Conservation (phyloP, 352 stramenopile species). For the Globisporangium nunn region DNA sequence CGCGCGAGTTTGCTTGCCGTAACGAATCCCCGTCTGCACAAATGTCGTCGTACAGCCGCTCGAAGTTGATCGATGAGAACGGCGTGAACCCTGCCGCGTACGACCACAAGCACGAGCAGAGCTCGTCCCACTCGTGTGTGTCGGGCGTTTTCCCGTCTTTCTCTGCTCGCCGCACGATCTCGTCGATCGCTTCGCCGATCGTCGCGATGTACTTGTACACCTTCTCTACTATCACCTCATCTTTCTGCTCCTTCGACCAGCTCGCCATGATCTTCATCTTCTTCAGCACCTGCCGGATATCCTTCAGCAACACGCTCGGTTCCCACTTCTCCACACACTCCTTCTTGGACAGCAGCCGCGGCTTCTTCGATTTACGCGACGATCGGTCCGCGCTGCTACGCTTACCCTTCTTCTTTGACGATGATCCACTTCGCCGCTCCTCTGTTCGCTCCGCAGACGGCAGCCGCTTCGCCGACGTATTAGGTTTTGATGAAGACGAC, state of each 20-base stretch:
- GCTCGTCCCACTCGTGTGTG: conserved; percentile 53
- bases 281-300: conserved; percentile 76
- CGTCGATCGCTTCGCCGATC: conserved; percentile 75
- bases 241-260: conserved; percentile 76
- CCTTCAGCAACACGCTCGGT: conserved; percentile 61
- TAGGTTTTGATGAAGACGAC: conserved; percentile 2
- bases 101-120: conserved; percentile 73
- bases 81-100: conserved; percentile 72
- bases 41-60: conserved; percentile 85
- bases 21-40: conserved; percentile 59
- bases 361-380: conserved; percentile 10
- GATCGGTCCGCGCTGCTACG: conserved; percentile 5
- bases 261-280: conserved; percentile 84
- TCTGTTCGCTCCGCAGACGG: conserved; percentile 17
- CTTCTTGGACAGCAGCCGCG: conserved; percentile 34
- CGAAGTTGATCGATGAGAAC: conserved; percentile 67
- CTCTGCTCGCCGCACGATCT: conserved; percentile 50
- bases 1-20: conserved; percentile 10
- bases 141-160: conserved; percentile 11
- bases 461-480: conserved; percentile 21
- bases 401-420: conserved; percentile 17
- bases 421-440: background rate
- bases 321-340: conserved; percentile 76
- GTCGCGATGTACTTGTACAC: conserved; percentile 82
- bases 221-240: conserved; percentile 83